Evolutionary conservation across 371 early-diverging fungal species (phyloP), one percentile per base, ranked within the genome.

Genomic region (Nematocida homosporus): DNA sequence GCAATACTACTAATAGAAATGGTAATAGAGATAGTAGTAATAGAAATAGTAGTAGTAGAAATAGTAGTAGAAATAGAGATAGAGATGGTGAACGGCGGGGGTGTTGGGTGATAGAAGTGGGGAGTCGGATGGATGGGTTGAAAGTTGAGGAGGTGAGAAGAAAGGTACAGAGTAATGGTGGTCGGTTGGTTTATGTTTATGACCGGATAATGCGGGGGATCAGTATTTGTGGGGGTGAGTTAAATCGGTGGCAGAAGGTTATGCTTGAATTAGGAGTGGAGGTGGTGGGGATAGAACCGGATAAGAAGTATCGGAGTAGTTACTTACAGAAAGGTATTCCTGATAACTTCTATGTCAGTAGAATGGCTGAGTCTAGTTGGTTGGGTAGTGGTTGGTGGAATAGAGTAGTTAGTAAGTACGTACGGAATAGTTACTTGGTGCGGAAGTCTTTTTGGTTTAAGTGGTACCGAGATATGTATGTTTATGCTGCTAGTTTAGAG

Each of bases 381-480:
- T 68, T 68, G 20, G 25, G 41, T n/a, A 20, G 47, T 18, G 5
- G 34, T 6, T 59, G 42, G 60, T 6, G 48, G 13, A 60, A 68
- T 30, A 13, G 8, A n/a, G 25, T 68, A 1, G 16, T 68, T 16
- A 68, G 60, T 47, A 27, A 23, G 27, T 48, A 68, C 30, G 23
- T 68, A 18, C n/a, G 56, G 34, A 68, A 68, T 56, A 41, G 69
- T 0, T 56, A 59, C 52, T 40, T 68, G 20, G 2, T 68, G 25
- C 56, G 41, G 51, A 27, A 68, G 27, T 68, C 69, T 25, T 42
- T 35, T 25, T 30, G 53, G n/a, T 68, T 68, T 35, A 5, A 34
- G 60, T 68, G 69, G 69, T 68, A 68, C 57, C 56, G 69, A 59
- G 51, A 59, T 16, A 41, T 2, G n/a, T 68, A 38, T 40, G 29